These are phyloP conservation scores for Colletotrichum brevisporum DNA, from an alignment of 2,329 filamentous ascomycete genomes.

Conservation along the genomic window DNA sequence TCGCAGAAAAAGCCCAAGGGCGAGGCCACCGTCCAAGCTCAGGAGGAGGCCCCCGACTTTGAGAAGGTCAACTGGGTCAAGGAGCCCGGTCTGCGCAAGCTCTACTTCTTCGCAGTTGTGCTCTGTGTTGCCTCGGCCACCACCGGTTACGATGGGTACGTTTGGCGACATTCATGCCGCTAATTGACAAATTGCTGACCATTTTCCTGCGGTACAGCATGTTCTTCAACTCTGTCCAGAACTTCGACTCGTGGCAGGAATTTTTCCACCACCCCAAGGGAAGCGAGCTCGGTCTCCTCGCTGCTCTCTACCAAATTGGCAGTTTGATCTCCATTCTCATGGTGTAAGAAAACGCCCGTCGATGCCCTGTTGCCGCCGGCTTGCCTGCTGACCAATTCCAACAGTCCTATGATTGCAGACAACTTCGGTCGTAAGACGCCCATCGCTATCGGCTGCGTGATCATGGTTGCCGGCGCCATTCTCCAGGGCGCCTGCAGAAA, in stretches of 20 bases:
- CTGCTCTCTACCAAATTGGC: conserved; percentile 72
- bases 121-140: conserved; percentile 69
- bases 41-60: conserved; percentile 65
- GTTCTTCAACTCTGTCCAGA: conserved; percentile 61
- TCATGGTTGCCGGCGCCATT: conserved; percentile 70
- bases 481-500: conserved; percentile 67
- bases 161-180: neutral
- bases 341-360: conserved; percentile 55
- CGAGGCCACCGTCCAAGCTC: conserved; percentile 46
- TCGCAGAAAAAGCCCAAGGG: conserved; percentile 37
- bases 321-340: conserved; percentile 70
- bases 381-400: neutral
- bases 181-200: conserved; percentile 16
- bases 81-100: conserved; percentile 68
- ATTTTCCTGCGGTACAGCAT: conserved; percentile 48
- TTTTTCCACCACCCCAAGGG: conserved; percentile 64
- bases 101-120: conserved; percentile 67
- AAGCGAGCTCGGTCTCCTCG: conserved; percentile 65
- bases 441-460: conserved; percentile 66
- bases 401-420: conserved; percentile 66
- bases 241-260: conserved; percentile 59
- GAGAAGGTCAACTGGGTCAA: conserved; percentile 66
- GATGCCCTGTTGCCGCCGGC: too few relatives aligned
- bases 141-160: conserved; percentile 69
- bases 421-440: conserved; percentile 66